Base-by-base conservation (phyloP, 441 rosid genomes). In the Codiaeum variegatum region DNA sequence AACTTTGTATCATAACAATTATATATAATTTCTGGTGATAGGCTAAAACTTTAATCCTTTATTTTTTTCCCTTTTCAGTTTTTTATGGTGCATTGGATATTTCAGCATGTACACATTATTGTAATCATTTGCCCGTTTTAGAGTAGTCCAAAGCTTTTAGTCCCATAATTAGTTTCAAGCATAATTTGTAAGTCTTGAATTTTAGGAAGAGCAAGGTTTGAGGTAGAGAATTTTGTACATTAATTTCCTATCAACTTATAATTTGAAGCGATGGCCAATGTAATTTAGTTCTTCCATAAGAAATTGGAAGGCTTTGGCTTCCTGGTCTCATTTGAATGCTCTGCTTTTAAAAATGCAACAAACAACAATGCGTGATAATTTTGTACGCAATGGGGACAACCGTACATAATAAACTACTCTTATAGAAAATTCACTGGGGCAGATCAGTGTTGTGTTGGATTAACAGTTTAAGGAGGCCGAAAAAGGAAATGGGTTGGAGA, bases 1-100 rank as follows among this genome's bases (percentile, higher is more conserved):
- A 73, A 75, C 80, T 78, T 70, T 84, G 83, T 83, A 80, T 81
- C 68, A 81, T 82, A 76, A 77, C 63, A 56, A 81, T 67, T 72
- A 73, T 80, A 73, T 80, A 64, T 70, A 60, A 58, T 63, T 76
- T 56, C 42, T 74, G 75, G 75, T 71, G 73, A 67, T 75, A 52
- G 70, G 73, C 38, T 36, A 70, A 70, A 76, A 76, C 67, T 36
- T 67, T 55, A 47, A 21, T 63, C 21, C 65, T 23, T 44, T 52
- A 12, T 49, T 47, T 55, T 77, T 46, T 62, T n/a, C n/a, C n/a
- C 67, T 68, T 46, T 61, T 28, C 24, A 59, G 65, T 67, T 67
- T 26, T 26, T 56, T 71, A 26, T 77, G 78, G 73, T 69, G 73
- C 75, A 46, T 71, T 77, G 76, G 83, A 69, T 71, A 60, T 73